Evolutionary conservation across 2,329 filamentous ascomycete genomes (phyloP), one percentile per base, ranked within the genome.

Genomic region (Epichloe sylvatica): DNA sequence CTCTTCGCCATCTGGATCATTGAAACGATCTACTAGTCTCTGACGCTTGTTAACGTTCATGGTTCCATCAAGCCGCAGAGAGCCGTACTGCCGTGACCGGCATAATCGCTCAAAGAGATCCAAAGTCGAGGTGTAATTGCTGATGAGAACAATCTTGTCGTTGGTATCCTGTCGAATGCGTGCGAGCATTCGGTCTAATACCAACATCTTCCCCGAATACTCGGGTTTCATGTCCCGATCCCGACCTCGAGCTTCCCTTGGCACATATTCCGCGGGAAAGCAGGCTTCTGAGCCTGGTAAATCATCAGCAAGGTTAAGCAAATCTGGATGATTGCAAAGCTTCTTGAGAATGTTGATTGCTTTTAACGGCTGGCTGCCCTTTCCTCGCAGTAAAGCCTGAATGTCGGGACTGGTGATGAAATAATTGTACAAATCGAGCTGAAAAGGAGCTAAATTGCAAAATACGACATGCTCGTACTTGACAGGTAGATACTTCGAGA

Each of bases 381-480:
- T 97, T 53, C 92, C 92, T 56, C 86, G 81, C 36, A 98, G 77
- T 42, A 98, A 72, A 48, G 86, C 89, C 63, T 94, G 89, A 60
- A 98, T 97, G 53, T 94, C 87, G 0, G 92, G 91, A 52, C 90
- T 96, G 46, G 85, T 87, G 66, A 98, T 90, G 66, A 98, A 98
- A 66, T 96, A 87, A 61, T 95, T 95, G 73, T 98, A 98, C 1
- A 98, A 72, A 56, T 87, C 86, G 49, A 89, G 76, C 65, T 98
- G 92, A 69, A 98, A 97, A 0, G 86, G 86, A 15, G 92, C 85
- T 43, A 95, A 76, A 58, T 91, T 91, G 74, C 92, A 98, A 69
- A 98, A 98, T 1, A 98, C 92, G 33, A 98, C 92, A 64, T 98
- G 92, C 67, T 98, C 92, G 67, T 98, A 98, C 71, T 98, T 98